A percentile compares a stretch with the other conserved stretches of the same genome.
phyloP scores from a whole-genome alignment of 768 basidiomycete genomes.

The Kondoa subrosea region DNA sequence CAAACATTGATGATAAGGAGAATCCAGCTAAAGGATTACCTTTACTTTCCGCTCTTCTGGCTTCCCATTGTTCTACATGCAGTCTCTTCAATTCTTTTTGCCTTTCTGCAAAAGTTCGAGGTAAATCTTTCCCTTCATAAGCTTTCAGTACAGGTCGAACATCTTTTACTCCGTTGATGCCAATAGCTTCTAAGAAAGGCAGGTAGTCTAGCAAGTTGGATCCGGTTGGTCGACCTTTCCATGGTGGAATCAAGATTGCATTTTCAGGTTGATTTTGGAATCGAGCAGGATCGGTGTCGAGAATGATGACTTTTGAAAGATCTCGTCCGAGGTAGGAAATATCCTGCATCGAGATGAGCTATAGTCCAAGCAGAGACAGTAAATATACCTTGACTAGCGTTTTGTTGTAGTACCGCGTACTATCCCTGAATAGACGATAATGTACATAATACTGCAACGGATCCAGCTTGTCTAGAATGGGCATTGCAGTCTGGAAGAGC shows the following conservation, averaged over 20 bases:
- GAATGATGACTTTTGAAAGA: constrained; percentile 66
- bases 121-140: constrained; percentile 74
- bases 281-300: constrained; percentile 73
- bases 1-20: not conserved
- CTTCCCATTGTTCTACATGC: constrained; percentile 67
- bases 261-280: constrained; percentile 70
- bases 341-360: constrained; percentile 38
- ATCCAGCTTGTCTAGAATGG: constrained; percentile 83
- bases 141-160: constrained; percentile 71
- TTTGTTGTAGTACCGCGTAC: constrained; percentile 65
- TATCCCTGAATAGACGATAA: constrained; percentile 82
- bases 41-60: constrained; percentile 30
- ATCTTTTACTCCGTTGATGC: constrained; percentile 60
- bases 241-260: constrained; percentile 61
- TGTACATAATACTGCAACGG: constrained; percentile 75
- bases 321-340: constrained; percentile 88
- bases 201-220: constrained; percentile 73
- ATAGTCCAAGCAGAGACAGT: constrained; percentile 31
- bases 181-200: constrained; percentile 94
- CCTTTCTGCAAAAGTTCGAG: constrained; percentile 69
- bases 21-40: constrained; percentile 11
- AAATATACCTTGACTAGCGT: constrained; percentile 50
- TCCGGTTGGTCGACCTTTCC: constrained; percentile 52
- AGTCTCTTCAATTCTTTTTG: constrained; percentile 65
- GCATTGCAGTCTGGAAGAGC: constrained; percentile 53